Evolutionary conservation across 1,139 yeast genomes (phyloP), one percentile per base, ranked within the genome.

Genomic region (Kurtzmaniella quercitrusa): DNA sequence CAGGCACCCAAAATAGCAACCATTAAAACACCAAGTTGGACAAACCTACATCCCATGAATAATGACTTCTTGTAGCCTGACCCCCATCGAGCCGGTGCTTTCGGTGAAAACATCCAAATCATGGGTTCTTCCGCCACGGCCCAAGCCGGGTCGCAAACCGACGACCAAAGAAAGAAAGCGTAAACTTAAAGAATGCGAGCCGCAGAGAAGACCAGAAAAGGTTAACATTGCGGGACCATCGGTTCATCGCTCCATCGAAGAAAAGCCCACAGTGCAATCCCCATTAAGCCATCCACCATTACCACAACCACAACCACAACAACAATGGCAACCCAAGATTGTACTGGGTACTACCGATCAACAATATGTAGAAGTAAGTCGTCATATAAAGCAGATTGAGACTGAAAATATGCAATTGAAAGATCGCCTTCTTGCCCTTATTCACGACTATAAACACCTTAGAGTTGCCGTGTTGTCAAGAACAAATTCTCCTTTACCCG

Each of bases 371-470:
- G 40, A 14, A 5, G 43, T 53, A 21, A 48, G 40, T 16, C 47
- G 56, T 26, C 60, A 60, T 47, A 65, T 71, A 40, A 50, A 57
- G 17, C 43, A 53, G 17, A 57, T 71, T 15, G 68, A 65, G 34
- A 47, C 53, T 18, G 78, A 72, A 51, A 72, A 72, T 49, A 48
- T 53, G 39, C 60, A 59, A 21, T 61, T 72, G 43, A 72, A 72
- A 45, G 50, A 62, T 8, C 62, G 65, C 43, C 55, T 72, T 36
- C 58, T 72, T 37, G 56, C 63, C 36, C 59, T 71, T 44, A 71
- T 72, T 32, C 67, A 71, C 43, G 76, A 71, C 45, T 72, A 71
- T 53, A 70, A 70, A 49, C 57, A 63, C 39, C 58, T 72, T 48
- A 63, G 65, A 45, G 59, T 57, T 38, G 54, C 60, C 48, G 73